Evolutionary conservation across 805 yeast species (phyloP).

Genomic region (Wickerhamomyces ciferrii): DNA sequence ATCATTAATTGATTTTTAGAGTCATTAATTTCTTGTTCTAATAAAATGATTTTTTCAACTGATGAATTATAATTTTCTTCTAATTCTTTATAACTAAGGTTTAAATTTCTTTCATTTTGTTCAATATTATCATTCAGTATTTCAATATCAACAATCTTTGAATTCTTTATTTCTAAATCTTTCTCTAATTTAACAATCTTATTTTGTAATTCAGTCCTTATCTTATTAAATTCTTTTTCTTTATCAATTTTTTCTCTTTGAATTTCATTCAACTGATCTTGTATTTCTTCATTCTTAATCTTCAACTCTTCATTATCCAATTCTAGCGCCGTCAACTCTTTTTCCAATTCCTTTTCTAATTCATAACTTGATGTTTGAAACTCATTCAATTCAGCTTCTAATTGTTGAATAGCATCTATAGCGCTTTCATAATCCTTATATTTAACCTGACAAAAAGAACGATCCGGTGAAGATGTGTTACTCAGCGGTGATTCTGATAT

Average conservation of each 20-base stretch:
- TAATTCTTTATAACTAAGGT: constrained; percentile 27
- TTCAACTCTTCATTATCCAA: constrained; percentile 18
- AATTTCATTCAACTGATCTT: constrained; percentile 21
- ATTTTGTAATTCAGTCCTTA: constrained; percentile 12
- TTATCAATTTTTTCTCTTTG: constrained; percentile 20
- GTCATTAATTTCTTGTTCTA: constrained; percentile 31
- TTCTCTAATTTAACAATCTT: constrained; percentile 21
- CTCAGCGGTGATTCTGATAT: not conserved
- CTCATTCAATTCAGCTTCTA: constrained; percentile 36
- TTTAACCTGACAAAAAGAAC: constrained; percentile 11
- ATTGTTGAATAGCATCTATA: constrained; percentile 30
- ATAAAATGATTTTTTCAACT: constrained; percentile 32
- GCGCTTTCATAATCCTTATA: constrained; percentile 25
- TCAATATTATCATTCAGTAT: constrained; percentile 38
- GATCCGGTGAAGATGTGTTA: not conserved
- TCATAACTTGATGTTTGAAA: constrained; percentile 38
- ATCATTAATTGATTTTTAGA: constrained; percentile 20
- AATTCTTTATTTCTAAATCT: constrained; percentile 25
- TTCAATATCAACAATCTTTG: constrained; percentile 34
- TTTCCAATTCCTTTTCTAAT: constrained; percentile 39
- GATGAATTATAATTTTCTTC: constrained; percentile 28
- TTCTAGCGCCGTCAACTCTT: constrained; percentile 29
- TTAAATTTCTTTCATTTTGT: constrained; percentile 31
- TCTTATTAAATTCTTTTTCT: constrained; percentile 20
- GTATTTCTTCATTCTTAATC: constrained; percentile 13